Base-by-base conservation (phyloP, 768 basidiomycete genomes). In the Pisolithus tinctorius region DNA sequence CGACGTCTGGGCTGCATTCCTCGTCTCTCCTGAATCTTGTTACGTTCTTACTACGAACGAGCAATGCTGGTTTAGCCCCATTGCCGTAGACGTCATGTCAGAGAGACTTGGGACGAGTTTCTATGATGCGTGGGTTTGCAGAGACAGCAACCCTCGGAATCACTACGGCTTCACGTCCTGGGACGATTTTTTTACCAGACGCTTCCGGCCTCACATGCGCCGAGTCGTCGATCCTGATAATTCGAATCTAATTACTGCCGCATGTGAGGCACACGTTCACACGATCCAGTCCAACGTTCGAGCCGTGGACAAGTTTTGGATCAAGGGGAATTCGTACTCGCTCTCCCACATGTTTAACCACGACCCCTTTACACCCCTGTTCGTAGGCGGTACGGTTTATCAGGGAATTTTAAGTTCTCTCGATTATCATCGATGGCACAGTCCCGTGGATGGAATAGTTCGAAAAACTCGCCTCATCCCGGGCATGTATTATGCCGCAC, bases 351-450 rank as follows among this genome's bases (percentile, higher is more conserved):
- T 82, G 68, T 72, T 82, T 17, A 60, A 68, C 48, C 60, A 69
- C 43, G 72, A 78, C 53, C 53, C 64, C 4, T 57, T 60, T 49
- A 64, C 72, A 0, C 45, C 65, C 2, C 59, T 69, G n/a, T 81
- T 80, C 60, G 67, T 71, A 6, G 77, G 74, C 17, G 81, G 74
- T 7, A 73, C 73, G 1, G 60, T 79, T 37, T 74, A 71, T 60
- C 82, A 83, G 57, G 79, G 74, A 1, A 81, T 81, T 68, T 73
- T 84, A 54, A 69, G 67, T 47, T 69, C 76, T 0, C 56, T 71
- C 39, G 69, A 71, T 17, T 83, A 81, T 58, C 82, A 83, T 56
- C 77, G 81, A 57, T 82, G 80, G 82, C 77, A 78, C 63, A 62
- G 68, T 29, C 82, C 82, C 50, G 75, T 82, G 14, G 64, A 68